A percentile compares a stretch with the other conserved stretches of the same genome.
These are phyloP conservation scores for Leucosporidium creatinivorum DNA, from an alignment of 768 basidiomycete species.

Conservation along the genomic window DNA sequence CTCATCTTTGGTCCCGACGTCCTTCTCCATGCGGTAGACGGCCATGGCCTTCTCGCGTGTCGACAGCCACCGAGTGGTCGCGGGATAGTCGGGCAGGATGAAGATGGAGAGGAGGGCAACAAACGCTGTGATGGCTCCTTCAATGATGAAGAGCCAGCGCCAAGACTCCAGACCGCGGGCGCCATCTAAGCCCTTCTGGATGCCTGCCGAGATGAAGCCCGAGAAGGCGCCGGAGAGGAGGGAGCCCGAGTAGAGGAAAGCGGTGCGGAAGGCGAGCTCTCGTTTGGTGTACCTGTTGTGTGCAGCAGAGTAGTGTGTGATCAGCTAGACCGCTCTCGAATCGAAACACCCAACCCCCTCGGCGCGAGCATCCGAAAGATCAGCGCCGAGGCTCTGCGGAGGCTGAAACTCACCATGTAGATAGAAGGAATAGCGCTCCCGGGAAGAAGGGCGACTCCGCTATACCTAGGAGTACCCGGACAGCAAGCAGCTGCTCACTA, in stretches of 20 bases:
- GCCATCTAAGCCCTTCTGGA: constrained; percentile 17
- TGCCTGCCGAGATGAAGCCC: constrained; percentile 20
- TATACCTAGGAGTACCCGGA: constrained; percentile 37
- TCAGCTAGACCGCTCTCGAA: too few species aligned
- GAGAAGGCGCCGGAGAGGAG: constrained; percentile 33
- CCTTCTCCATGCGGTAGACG: constrained; percentile 27
- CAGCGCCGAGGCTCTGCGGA: too few species aligned
- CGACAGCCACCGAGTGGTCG: constrained; percentile 14
- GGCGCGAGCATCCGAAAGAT: too few species aligned
- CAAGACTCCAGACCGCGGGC: constrained; percentile 6
- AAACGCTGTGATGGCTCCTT: constrained; percentile 27
- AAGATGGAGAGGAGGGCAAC: neutral
- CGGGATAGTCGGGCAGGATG: constrained; percentile 21
- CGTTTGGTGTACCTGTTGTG: constrained; percentile 34
- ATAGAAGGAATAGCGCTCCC: constrained; percentile 34
- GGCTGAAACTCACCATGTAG: constrained; percentile 15
- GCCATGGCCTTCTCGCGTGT: constrained; percentile 17
- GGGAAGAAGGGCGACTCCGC: constrained; percentile 38
- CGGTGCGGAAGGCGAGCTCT: constrained; percentile 30
- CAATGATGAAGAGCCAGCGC: constrained; percentile 21
- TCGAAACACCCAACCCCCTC: too few species aligned
- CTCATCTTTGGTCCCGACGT: constrained; percentile 34
- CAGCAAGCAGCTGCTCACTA: constrained; percentile 27
- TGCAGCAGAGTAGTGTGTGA: too few species aligned
- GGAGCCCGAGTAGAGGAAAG: constrained; percentile 22